Conservation (phyloP, 805 yeast genomes). For the Clavispora vitiphila region DNA sequence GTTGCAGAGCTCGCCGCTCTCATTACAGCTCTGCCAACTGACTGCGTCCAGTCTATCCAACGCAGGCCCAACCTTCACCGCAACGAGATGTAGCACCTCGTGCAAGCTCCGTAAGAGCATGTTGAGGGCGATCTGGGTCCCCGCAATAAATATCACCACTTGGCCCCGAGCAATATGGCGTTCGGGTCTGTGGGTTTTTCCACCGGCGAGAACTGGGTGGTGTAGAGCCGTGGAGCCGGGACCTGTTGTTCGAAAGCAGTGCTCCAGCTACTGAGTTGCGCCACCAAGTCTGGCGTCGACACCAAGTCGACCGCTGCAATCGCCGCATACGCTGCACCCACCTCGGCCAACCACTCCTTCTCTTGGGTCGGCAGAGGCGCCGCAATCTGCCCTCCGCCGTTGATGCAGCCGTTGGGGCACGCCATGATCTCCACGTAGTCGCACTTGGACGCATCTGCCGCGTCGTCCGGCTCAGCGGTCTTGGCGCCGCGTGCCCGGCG, state of each 20-base stretch:
- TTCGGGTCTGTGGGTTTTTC: slow-evolving; percentile 48
- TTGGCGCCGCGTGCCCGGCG: slow-evolving; percentile 35
- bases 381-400: slow-evolving; percentile 90
- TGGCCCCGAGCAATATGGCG: slow-evolving; percentile 47
- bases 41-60: too few relatives aligned
- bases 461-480: slow-evolving; percentile 14
- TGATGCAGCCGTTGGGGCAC: slow-evolving; percentile 95
- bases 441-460: slow-evolving; percentile 59
- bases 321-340: slow-evolving; percentile 28
- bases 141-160: slow-evolving; percentile 42
- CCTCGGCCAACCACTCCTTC: slow-evolving; percentile 43
- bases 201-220: slow-evolving; percentile 46
- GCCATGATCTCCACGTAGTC: slow-evolving; percentile 96
- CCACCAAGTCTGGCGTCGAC: slow-evolving; percentile 9
- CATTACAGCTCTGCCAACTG: too few relatives aligned
- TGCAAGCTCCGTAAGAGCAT: too few relatives aligned
- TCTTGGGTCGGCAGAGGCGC: slow-evolving; percentile 34
- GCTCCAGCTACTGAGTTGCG: slow-evolving; percentile 28
- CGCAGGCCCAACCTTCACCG: too few relatives aligned
- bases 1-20: too few relatives aligned
- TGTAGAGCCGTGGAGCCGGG: slow-evolving; percentile 32
- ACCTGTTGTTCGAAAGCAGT: slow-evolving; percentile 28
- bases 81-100: too few relatives aligned
- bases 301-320: slow-evolving; percentile 21
- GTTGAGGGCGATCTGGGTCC: too few relatives aligned